Evolutionary conservation across 192 early-diverging fungal genomes (phyloP).

Genomic region (Linnemannia zychae): DNA sequence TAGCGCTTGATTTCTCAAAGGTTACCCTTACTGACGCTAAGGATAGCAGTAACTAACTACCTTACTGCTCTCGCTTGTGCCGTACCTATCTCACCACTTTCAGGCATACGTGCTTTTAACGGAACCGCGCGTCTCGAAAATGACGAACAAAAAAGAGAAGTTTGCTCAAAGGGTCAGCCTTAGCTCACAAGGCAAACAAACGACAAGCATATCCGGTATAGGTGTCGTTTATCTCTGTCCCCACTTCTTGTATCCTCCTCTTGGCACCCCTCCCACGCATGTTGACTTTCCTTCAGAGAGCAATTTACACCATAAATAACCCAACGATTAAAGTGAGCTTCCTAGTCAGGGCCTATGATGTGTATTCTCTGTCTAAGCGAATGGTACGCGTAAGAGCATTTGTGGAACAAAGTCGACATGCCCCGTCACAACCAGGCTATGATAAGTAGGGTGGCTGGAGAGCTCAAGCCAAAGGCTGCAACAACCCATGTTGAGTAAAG

Average conservation of each 20-base stretch:
- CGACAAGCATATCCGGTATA: not conserved
- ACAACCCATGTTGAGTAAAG: not conserved
- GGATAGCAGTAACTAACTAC: not conserved
- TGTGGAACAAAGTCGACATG: not conserved
- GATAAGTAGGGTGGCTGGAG: not conserved
- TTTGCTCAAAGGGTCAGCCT: not conserved
- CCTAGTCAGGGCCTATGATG: not conserved
- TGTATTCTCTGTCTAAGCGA: not conserved
- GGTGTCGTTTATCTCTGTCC: not conserved
- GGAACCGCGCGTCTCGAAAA: not conserved
- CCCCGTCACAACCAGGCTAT: not conserved
- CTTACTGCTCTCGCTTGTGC: not conserved
- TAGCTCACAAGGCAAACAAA: not conserved
- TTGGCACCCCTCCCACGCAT: not conserved
- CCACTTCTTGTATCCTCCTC: not conserved
- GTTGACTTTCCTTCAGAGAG: not conserved
- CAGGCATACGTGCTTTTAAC: not conserved
- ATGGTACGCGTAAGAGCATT: not conserved
- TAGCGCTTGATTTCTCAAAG: not conserved
- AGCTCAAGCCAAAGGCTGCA: not conserved
- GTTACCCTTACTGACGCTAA: not conserved
- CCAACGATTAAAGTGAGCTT: not conserved
- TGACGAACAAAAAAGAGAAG: not conserved
- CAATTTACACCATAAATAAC: not conserved
- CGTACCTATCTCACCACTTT: not conserved